Evolutionary conservation across 805 yeast species (phyloP).

Genomic region (Spathaspora passalidarum): DNA sequence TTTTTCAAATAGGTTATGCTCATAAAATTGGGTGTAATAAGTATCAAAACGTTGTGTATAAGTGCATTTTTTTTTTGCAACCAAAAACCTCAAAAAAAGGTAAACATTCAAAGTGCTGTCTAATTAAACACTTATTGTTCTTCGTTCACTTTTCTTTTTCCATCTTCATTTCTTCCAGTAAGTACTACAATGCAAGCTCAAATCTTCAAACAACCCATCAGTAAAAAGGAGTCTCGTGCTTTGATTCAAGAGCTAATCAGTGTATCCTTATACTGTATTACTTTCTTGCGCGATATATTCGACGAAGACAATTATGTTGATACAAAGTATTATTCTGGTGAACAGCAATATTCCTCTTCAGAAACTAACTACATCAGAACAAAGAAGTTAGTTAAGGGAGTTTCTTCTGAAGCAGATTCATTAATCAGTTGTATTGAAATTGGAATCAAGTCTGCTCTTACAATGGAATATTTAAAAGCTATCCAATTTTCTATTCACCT

Average conservation of each 20-base stretch:
- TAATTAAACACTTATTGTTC: background rate
- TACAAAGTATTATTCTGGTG: conserved; percentile 39
- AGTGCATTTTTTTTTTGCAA: conserved; percentile 7
- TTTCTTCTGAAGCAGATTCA: conserved; percentile 44
- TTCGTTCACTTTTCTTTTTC: background rate
- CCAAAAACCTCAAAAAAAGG: background rate
- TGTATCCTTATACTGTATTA: conserved; percentile 56
- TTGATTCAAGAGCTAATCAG: conserved; percentile 46
- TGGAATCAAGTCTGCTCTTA: conserved; percentile 46
- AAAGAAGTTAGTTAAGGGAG: conserved; percentile 48
- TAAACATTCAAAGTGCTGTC: background rate
- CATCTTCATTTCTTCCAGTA: background rate
- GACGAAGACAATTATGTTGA: conserved; percentile 54
- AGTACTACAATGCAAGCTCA: conserved; percentile 4
- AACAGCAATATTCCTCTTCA: background rate
- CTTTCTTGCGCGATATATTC: conserved; percentile 55
- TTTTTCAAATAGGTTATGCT: too few relatives aligned
- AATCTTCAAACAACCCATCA: background rate
- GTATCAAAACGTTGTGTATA: too few relatives aligned
- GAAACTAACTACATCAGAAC: conserved; percentile 28
- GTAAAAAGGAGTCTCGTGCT: conserved; percentile 5
- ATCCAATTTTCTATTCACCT: conserved; percentile 45
- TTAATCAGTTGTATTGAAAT: conserved; percentile 54
- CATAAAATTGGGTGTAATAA: too few relatives aligned
- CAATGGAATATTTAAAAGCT: conserved; percentile 39